phyloP scores from a whole-genome alignment of 192 early-diverging fungal species.

The Mortierella antarctica region DNA sequence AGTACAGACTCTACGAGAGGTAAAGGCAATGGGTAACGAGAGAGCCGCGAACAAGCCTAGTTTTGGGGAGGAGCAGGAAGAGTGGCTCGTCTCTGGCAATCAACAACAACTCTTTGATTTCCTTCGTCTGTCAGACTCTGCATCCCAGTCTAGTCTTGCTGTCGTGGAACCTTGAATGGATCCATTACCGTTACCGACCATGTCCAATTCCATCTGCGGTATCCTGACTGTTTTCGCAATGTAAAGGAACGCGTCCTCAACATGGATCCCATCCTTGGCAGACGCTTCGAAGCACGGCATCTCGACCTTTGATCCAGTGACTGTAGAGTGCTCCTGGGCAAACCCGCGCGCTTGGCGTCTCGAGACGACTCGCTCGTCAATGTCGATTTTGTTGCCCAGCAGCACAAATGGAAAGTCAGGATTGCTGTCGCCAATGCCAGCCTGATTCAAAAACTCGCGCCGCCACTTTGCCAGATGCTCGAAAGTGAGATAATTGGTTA shows the following conservation, averaged over 20 bases:
- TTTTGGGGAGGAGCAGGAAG: neutral
- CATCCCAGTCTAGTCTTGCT: constrained; percentile 39
- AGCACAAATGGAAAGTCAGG: constrained; percentile 95
- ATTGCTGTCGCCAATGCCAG: constrained; percentile 77
- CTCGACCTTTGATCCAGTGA: constrained; percentile 83
- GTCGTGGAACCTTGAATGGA: neutral
- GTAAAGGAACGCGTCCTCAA: constrained; percentile 93
- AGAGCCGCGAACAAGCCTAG: neutral
- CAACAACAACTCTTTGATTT: constrained; percentile 41
- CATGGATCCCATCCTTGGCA: constrained; percentile 95
- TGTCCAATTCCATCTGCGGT: constrained; percentile 63
- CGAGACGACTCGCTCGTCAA: constrained; percentile 87
- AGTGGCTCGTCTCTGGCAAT: neutral
- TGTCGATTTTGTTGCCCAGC: constrained; percentile 97
- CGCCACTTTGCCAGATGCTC: constrained; percentile 94
- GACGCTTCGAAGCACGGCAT: constrained; percentile 98
- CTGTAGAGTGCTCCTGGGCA: constrained; percentile 76
- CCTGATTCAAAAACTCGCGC: constrained; percentile 95
- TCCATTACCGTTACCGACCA: constrained; percentile 47
- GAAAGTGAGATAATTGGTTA: constrained; percentile 90
- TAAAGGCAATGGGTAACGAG: neutral
- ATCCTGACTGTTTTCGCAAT: constrained; percentile 76
- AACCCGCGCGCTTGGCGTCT: constrained; percentile 69
- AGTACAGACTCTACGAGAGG: neutral
- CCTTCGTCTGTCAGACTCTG: constrained; percentile 31